Evolutionary conservation across 2,329 filamentous ascomycete genomes (phyloP).

Genomic region (Cryoendolithus antarcticus): DNA sequence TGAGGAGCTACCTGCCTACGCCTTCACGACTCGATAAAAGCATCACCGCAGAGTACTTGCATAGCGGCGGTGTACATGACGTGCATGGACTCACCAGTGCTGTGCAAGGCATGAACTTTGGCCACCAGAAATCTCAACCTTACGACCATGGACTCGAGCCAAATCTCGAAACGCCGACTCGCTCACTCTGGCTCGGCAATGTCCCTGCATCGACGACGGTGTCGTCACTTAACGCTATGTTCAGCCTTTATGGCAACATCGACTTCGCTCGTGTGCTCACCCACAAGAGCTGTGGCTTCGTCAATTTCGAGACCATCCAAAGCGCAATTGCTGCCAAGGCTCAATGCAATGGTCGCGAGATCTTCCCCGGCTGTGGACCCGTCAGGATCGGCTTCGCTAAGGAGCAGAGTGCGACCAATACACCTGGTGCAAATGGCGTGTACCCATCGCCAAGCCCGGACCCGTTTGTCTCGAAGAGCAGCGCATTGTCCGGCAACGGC

Average conservation of each 20-base stretch:
- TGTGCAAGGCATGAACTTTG: constrained; percentile 67
- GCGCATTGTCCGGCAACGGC: constrained; percentile 28
- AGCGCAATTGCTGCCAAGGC: constrained; percentile 86
- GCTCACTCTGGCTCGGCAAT: constrained; percentile 91
- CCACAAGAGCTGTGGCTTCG: constrained; percentile 97
- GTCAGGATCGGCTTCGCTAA: constrained; percentile 97
- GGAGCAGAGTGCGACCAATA: constrained; percentile 76
- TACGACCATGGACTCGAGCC: constrained; percentile 64
- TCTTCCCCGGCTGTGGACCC: constrained; percentile 90
- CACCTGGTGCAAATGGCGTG: constrained; percentile 79
- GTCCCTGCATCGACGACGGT: constrained; percentile 95
- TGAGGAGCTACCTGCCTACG: constrained; percentile 62
- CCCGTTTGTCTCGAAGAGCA: constrained; percentile 43
- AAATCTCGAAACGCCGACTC: constrained; percentile 76
- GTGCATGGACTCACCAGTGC: constrained; percentile 72
- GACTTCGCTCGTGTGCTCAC: constrained; percentile 86
- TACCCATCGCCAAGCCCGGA: constrained; percentile 88
- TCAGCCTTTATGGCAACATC: constrained; percentile 80
- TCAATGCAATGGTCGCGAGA: constrained; percentile 88
- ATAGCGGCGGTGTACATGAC: constrained; percentile 60
- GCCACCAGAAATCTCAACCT: constrained; percentile 39
- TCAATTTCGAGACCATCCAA: constrained; percentile 88
- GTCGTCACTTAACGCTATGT: constrained; percentile 87
- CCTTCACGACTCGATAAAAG: constrained; percentile 63
- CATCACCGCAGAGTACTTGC: constrained; percentile 63